phyloP scores from a whole-genome alignment of 805 yeast species.

The Saccharomycopsis sp. region DNA sequence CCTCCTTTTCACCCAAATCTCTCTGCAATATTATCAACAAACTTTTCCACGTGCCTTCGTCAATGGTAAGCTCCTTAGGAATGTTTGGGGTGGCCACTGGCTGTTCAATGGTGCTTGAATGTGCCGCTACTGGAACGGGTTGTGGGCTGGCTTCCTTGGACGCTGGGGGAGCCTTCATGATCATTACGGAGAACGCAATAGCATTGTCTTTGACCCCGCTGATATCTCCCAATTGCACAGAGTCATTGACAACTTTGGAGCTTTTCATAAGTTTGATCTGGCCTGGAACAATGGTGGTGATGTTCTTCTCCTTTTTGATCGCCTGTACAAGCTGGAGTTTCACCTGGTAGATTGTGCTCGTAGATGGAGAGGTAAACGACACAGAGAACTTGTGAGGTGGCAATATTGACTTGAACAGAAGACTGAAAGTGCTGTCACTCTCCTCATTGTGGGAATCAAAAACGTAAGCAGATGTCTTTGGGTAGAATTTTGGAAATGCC shows the following conservation, averaged over 20 bases:
- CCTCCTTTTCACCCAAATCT: constrained; percentile 10
- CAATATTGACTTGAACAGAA: constrained; percentile 18
- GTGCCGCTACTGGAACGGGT: not conserved
- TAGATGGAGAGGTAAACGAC: constrained; percentile 5
- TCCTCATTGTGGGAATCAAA: not conserved
- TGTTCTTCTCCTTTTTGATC: not conserved
- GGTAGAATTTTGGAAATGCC: constrained; percentile 8
- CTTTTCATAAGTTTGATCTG: constrained; percentile 18
- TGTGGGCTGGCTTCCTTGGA: not conserved
- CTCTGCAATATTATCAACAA: constrained; percentile 5
- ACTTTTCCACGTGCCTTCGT: constrained; percentile 9
- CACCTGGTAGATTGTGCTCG: constrained; percentile 14
- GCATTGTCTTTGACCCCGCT: constrained; percentile 3
- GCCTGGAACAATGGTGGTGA: not conserved
- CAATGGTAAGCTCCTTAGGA: not conserved
- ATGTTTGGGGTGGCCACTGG: too few relatives aligned
- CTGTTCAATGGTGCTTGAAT: not conserved
- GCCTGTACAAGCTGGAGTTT: constrained; percentile 12
- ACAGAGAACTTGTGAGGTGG: constrained; percentile 18
- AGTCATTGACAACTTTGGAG: constrained; percentile 19
- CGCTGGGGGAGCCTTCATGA: constrained; percentile 6
- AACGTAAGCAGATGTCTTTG: constrained; percentile 8
- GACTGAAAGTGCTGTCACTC: not conserved
- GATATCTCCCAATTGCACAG: constrained; percentile 9
- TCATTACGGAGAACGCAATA: constrained; percentile 14